Conservation (phyloP, 306 rosid genomes). For the Lotus japonicus region DNA sequence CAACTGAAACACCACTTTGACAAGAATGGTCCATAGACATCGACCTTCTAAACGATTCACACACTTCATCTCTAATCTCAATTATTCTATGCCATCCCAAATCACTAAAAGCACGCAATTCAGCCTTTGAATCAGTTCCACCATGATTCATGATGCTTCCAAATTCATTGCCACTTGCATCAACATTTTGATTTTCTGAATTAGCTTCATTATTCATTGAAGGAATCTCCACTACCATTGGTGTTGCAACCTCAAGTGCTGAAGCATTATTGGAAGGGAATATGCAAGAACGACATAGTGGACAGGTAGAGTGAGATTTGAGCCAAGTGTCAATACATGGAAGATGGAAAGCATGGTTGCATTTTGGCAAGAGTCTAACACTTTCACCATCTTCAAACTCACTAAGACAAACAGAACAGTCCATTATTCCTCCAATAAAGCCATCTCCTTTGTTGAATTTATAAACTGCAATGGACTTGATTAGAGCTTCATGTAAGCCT, state of each 20-base stretch:
- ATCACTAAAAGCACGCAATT: conserved; percentile 51
- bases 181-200: conserved; percentile 16
- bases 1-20: conserved; percentile 22
- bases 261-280: conserved; percentile 18
- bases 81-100: conserved; percentile 34
- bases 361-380: conserved; percentile 64
- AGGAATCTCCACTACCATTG: conserved; percentile 11
- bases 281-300: conserved; percentile 65
- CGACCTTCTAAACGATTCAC: conserved; percentile 38
- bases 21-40: conserved; percentile 58
- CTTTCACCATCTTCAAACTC: conserved; percentile 69
- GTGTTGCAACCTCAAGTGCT: neutral
- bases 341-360: conserved; percentile 75
- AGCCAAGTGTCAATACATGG: conserved; percentile 88
- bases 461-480: conserved; percentile 50
- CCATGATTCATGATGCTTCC: neutral
- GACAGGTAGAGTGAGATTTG: conserved; percentile 65
- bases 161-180: conserved; percentile 21
- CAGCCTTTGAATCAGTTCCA: conserved; percentile 15
- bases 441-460: conserved; percentile 55
- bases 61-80: conserved; percentile 53
- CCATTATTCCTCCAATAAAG: conserved; percentile 38
- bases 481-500: conserved; percentile 66
- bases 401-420: conserved; percentile 77
- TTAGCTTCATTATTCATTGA: neutral